phyloP scores from a whole-genome alignment of 2,329 filamentous ascomycete species.

The Juglanconis oblonga region DNA sequence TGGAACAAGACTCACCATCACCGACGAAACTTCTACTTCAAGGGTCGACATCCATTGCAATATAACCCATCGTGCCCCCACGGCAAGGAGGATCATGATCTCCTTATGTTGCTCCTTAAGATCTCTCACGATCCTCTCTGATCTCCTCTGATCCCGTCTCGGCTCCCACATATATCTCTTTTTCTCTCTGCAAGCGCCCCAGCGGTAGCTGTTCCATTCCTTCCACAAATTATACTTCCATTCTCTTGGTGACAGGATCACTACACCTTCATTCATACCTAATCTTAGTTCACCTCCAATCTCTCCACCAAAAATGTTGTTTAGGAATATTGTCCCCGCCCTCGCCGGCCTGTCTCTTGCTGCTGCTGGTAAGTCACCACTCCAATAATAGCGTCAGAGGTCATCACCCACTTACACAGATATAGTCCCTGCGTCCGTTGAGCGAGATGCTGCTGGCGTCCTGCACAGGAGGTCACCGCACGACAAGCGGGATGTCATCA shows the following conservation, averaged over 20 bases:
- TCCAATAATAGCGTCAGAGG: background rate
- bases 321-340: conserved; percentile 25
- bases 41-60: background rate
- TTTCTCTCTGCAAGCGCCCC: conserved; percentile 9
- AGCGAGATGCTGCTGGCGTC: conserved; percentile 19
- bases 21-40: background rate
- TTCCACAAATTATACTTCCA: conserved; percentile 4
- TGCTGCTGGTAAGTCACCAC: conserved; percentile 24
- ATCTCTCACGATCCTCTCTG: conserved; percentile 5
- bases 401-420: conserved; percentile 13
- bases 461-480: conserved; percentile 25
- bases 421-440: conserved; percentile 24
- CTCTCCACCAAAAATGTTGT: conserved; percentile 23
- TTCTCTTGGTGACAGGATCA: conserved; percentile 12
- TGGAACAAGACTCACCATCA: background rate
- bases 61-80: conserved; percentile 9
- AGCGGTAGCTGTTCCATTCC: conserved; percentile 17
- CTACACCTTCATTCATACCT: background rate
- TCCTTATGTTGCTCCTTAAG: conserved; percentile 11
- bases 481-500: conserved; percentile 26
- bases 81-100: conserved; percentile 16
- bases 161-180: background rate
- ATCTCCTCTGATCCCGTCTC: background rate
- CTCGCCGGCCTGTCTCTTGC: conserved; percentile 28
- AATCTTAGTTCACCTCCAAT: background rate